Conservation (phyloP, 1,284 basidiomycete genomes). For the Schizophyllum commune region DNA sequence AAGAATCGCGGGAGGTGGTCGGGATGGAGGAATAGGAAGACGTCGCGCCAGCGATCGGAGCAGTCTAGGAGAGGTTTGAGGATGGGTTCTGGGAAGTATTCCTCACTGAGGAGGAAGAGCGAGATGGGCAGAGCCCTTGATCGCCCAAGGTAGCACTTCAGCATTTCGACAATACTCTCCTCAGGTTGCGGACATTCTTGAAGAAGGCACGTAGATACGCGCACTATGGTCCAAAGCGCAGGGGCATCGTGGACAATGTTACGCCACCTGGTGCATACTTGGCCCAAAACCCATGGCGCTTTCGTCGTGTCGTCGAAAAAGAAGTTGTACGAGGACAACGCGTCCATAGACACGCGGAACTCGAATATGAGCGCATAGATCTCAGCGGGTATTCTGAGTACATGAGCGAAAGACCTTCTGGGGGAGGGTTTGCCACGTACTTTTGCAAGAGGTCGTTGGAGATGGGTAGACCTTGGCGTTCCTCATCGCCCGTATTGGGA, state of each 20-base stretch:
- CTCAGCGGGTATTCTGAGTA: neutral
- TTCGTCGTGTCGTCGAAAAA: neutral
- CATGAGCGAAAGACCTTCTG: neutral
- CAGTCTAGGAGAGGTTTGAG: neutral
- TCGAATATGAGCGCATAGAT: neutral
- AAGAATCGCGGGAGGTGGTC: neutral
- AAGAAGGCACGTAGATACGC: neutral
- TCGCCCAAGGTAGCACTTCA: neutral
- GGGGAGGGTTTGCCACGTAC: neutral
- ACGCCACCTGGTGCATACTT: neutral
- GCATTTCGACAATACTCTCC: neutral
- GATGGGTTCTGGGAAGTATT: neutral
- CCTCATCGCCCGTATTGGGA: no score
- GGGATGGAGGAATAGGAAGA: neutral
- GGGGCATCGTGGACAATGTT: neutral
- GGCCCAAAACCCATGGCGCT: neutral
- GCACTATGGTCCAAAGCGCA: neutral
- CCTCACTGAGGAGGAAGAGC: neutral
- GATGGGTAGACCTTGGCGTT: neutral
- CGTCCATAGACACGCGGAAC: neutral
- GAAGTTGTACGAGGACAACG: neutral
- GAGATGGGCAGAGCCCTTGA: neutral
- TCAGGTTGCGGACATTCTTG: neutral
- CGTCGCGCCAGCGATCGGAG: neutral
- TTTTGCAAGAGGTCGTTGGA: neutral